phyloP scores from a whole-genome alignment of 495 filamentous ascomycete species.

The Penicillium ochrochloron region DNA sequence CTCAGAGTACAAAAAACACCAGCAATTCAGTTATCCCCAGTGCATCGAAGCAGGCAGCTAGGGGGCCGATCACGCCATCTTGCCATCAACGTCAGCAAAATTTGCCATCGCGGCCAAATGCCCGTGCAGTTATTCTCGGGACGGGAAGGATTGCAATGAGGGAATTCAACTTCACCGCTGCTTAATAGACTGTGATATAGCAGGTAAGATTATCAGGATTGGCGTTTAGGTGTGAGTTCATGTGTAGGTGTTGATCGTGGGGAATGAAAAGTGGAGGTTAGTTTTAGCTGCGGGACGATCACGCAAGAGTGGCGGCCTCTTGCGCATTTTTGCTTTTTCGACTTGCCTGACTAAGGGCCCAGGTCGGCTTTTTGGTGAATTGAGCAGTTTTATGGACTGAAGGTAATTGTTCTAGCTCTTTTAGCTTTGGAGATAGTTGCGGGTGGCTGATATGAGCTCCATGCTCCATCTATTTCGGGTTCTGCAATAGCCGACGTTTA shows the following conservation, averaged over 20 bases:
- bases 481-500: not conserved
- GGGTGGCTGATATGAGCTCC: not conserved
- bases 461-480: not conserved
- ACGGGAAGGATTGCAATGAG: not conserved
- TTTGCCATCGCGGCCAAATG: conserved; percentile 20
- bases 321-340: conserved; percentile 14
- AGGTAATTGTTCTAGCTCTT: not conserved
- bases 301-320: conserved; percentile 39
- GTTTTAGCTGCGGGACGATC: conserved; percentile 38
- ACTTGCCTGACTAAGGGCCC: not conserved
- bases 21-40: not conserved
- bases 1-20: not conserved
- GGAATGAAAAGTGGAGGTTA: conserved; percentile 24
- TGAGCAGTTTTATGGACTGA: not conserved
- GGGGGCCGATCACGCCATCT: conserved; percentile 34
- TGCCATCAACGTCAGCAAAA: conserved; percentile 30
- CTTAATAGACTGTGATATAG: not conserved
- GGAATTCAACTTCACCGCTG: conserved; percentile 24
- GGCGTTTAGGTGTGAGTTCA: not conserved
- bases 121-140: not conserved
- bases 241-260: conserved; percentile 18
- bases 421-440: not conserved
- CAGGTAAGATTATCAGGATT: not conserved
- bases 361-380: not conserved
- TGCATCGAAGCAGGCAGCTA: not conserved